phyloP scores from a whole-genome alignment of 2,329 filamentous ascomycete species.

The Penicillium palitans region DNA sequence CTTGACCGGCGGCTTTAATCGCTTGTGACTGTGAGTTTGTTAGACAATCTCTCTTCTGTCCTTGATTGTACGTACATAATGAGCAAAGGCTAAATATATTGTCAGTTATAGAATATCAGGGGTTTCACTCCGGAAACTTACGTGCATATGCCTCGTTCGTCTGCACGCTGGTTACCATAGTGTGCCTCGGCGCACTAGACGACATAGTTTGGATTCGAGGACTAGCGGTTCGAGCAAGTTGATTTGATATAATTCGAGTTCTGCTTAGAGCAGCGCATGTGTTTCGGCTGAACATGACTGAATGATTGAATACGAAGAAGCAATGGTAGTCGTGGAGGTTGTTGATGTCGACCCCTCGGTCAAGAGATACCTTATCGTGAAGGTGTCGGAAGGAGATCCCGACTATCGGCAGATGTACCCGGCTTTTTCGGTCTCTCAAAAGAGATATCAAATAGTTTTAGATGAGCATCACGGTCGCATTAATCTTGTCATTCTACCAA shows the following conservation, averaged over 20 bases:
- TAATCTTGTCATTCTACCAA: not conserved
- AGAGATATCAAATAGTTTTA: not conserved
- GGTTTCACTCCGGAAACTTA: not conserved
- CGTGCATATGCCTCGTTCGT: conserved; percentile 5
- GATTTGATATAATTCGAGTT: not conserved
- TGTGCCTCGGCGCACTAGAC: not conserved
- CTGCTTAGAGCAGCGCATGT: not conserved
- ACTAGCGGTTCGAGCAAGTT: not conserved
- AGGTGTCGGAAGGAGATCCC: not conserved
- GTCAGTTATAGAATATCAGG: not conserved
- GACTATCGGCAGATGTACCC: not conserved
- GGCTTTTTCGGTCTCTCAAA: not conserved
- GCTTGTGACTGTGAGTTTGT: conserved; percentile 29
- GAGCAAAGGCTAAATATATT: not conserved
- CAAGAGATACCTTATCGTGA: not conserved
- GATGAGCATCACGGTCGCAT: not conserved
- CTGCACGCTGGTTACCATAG: conserved; percentile 1
- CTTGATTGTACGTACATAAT: not conserved
- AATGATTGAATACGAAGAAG: not conserved
- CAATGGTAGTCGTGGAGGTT: not conserved
- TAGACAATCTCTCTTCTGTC: not conserved
- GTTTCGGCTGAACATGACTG: not conserved
- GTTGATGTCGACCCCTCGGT: not conserved
- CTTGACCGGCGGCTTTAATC: conserved; percentile 60
- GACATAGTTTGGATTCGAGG: not conserved